Evolutionary conservation across 2,329 filamentous ascomycete genomes (phyloP).

Genomic region (Monascus ruber): DNA sequence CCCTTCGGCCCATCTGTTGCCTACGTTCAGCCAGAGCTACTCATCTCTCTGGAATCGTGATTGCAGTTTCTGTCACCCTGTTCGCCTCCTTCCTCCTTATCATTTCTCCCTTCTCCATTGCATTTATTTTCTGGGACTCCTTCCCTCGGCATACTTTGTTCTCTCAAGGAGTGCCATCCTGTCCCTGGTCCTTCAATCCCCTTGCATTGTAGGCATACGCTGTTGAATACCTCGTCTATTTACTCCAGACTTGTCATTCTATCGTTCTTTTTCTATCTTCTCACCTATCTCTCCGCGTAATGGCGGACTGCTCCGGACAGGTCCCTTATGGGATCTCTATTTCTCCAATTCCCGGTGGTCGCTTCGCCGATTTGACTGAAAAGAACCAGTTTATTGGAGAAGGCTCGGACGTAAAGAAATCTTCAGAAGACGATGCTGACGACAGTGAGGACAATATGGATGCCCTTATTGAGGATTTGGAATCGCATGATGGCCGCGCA

Average conservation of each 20-base stretch:
- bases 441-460: conserved; percentile 78
- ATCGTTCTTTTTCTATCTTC: background rate
- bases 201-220: too few species aligned
- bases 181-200: too few species aligned
- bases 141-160: too few species aligned
- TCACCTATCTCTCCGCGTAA: background rate
- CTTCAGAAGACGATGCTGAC: conserved; percentile 41
- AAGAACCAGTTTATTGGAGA: background rate
- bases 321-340: background rate
- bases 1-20: too few species aligned
- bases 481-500: conserved; percentile 64
- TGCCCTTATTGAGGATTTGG: conserved; percentile 74
- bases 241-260: background rate
- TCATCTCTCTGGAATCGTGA: too few species aligned
- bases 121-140: too few species aligned
- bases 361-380: background rate
- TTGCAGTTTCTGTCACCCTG: too few species aligned
- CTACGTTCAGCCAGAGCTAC: too few species aligned
- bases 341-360: background rate
- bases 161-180: too few species aligned
- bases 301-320: background rate
- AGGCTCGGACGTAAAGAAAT: background rate
- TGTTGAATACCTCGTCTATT: background rate
- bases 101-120: too few species aligned
- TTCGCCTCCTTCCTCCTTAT: too few species aligned